Evolutionary conservation across 768 basidiomycete genomes (phyloP).

Genomic region (Trametopsis cervina): DNA sequence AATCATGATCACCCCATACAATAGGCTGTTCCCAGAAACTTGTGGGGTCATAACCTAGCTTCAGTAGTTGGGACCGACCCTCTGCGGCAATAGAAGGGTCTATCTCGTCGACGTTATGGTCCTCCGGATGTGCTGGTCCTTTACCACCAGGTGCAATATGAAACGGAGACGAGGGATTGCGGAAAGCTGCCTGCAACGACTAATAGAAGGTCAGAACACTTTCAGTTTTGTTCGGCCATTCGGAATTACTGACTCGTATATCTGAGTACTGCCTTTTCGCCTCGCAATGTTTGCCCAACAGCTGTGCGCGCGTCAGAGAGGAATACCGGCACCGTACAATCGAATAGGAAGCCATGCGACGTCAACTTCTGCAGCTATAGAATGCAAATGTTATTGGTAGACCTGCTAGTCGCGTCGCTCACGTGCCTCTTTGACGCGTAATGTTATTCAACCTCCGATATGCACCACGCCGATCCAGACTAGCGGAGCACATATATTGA

Average conservation of each 20-base stretch:
- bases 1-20: slow-evolving; percentile 76
- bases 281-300: too few species aligned
- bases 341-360: too few species aligned
- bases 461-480: too few species aligned
- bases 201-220: background rate
- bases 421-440: too few species aligned
- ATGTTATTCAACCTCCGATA: too few species aligned
- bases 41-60: slow-evolving; percentile 48
- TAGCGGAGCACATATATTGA: too few species aligned
- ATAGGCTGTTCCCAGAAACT: slow-evolving; percentile 77
- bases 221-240: background rate
- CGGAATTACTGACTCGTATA: background rate
- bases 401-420: too few species aligned
- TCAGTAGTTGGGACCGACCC: slow-evolving; percentile 36
- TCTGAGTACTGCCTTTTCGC: background rate
- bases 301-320: too few species aligned
- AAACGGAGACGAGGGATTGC: slow-evolving; percentile 9
- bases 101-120: slow-evolving; percentile 2
- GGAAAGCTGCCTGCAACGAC: slow-evolving; percentile 9
- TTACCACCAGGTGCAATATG: slow-evolving; percentile 5
- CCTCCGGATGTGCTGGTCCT: slow-evolving; percentile 10
- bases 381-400: too few species aligned
- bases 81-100: slow-evolving; percentile 21
- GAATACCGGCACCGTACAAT: too few species aligned
- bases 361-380: too few species aligned